Evolutionary conservation across 345 rosid genomes (phyloP).

Genomic region (Aquilaria yunnanensis): DNA sequence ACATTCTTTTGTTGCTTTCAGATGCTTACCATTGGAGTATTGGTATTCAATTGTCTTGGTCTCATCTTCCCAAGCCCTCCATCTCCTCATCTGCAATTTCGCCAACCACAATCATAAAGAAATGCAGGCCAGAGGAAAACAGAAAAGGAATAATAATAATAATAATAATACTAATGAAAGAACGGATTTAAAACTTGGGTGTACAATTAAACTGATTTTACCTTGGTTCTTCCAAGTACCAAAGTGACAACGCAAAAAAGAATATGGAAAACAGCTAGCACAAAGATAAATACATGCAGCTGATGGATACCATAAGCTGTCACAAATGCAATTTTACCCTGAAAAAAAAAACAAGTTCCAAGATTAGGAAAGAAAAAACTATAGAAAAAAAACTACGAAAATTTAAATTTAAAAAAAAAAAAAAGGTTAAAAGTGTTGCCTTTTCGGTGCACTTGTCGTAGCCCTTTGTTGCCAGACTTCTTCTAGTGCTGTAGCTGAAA

Average conservation of each 20-base stretch:
- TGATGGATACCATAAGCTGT: constrained; percentile 56
- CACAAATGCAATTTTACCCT: constrained; percentile 57
- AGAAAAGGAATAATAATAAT: not conserved
- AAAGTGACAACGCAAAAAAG: constrained; percentile 52
- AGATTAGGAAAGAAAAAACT: not conserved
- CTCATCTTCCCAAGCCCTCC: constrained; percentile 82
- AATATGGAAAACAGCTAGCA: constrained; percentile 39
- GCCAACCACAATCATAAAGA: not conserved
- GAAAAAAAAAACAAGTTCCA: constrained; percentile 13
- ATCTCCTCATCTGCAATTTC: constrained; percentile 63
- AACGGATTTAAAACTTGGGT: not conserved
- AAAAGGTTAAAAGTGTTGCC: constrained; percentile 17
- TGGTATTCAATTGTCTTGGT: constrained; percentile 76
- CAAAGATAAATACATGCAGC: constrained; percentile 56
- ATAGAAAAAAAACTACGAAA: not conserved
- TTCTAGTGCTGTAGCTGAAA: constrained; percentile 23
- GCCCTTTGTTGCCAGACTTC: constrained; percentile 31
- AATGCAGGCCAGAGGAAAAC: not conserved
- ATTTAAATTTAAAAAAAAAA: not conserved
- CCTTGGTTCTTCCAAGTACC: constrained; percentile 62
- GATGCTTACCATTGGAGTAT: constrained; percentile 52
- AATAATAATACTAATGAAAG: not conserved
- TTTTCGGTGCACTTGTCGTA: constrained; percentile 30
- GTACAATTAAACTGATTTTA: constrained; percentile 4
- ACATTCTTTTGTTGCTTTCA: no score